Evolutionary conservation across 2,329 filamentous ascomycete genomes (phyloP), one percentile per base, ranked within the genome.

Genomic region (Gremmenia infestans): DNA sequence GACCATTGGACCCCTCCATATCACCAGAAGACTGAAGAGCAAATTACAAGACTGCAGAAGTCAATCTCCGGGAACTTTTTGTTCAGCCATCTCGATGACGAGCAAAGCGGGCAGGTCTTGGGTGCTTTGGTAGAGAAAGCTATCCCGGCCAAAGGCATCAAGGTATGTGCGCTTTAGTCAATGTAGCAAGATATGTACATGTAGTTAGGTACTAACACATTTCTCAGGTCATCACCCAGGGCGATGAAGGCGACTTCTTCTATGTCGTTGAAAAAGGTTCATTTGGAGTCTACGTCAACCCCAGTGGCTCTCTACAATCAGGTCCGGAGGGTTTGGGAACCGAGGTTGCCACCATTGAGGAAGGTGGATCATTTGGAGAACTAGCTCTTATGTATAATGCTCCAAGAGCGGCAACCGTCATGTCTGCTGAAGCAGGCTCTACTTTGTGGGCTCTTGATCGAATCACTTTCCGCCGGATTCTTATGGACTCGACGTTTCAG

Each of bases 321-420:
- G 93, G 93, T 0, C 78, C 82, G 0, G 85, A 92, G 48, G 94
- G 93, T 11, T 80, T 97, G 74, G 94, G 94, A 50, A 79, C 80
- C 58, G 89, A 91, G 67, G 93, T 97, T 28, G 85, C 85, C 65
- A 85, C 81, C 39, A 95, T 95, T 56, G 87, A 89, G 46, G 83
- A 91, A 3, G 94, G 94, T 50, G 92, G 92, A 59, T 96, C 91
- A 4, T 99, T 99, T 72, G 94, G 94, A 66, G 94, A 99, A 76
- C 80, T 99, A 55, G 94, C 94, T 12, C 80, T 99, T 67, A 97
- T 99, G 94, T 97, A 99, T 77, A 97, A 97, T 68, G 91, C 94
- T 22, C 94, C 94, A 25, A 90, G 94, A 68, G 94, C 94, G 43
- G 94, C 94, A 3, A 97, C 94, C 0, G 90, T 99, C 58, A 82